These are phyloP conservation scores for Podaxis rugospora DNA, from an alignment of 768 basidiomycete genomes.

Conservation along the genomic window DNA sequence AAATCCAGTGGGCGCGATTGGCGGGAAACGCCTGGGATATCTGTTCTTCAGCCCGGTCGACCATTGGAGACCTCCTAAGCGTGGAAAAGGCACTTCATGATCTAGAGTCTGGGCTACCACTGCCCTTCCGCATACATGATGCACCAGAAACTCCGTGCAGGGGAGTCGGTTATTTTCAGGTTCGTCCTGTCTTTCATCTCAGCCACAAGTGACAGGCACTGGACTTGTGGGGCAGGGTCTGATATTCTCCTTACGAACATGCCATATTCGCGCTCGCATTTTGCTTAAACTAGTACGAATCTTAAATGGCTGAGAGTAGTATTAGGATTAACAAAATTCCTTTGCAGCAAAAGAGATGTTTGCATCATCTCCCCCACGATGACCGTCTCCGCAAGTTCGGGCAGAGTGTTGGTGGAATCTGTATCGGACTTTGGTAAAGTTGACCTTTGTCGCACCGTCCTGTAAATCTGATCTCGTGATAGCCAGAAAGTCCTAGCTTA, in stretches of 20 bases:
- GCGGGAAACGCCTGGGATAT: neutral
- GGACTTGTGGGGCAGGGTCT: neutral
- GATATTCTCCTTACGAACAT: neutral
- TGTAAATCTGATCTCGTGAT: neutral
- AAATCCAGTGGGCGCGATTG: conserved; percentile 1
- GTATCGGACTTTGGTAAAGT: neutral
- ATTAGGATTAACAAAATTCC: neutral
- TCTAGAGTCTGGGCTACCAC: neutral
- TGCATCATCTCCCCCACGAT: neutral
- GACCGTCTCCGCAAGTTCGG: neutral
- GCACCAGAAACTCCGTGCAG: neutral
- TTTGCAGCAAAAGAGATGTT: neutral
- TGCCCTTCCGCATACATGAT: neutral
- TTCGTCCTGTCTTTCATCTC: neutral
- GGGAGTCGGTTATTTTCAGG: neutral
- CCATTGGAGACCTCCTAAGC: neutral
- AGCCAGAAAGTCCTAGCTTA: neutral
- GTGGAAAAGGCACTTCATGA: neutral
- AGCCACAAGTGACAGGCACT: neutral
- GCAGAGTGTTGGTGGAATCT: neutral
- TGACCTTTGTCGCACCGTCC: neutral
- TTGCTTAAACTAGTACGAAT: neutral
- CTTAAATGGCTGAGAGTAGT: neutral
- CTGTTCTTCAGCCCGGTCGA: neutral
- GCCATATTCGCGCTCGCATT: neutral